Evolutionary conservation across 2,329 filamentous ascomycete species (phyloP).

Genomic region (Nemania bipapillata): DNA sequence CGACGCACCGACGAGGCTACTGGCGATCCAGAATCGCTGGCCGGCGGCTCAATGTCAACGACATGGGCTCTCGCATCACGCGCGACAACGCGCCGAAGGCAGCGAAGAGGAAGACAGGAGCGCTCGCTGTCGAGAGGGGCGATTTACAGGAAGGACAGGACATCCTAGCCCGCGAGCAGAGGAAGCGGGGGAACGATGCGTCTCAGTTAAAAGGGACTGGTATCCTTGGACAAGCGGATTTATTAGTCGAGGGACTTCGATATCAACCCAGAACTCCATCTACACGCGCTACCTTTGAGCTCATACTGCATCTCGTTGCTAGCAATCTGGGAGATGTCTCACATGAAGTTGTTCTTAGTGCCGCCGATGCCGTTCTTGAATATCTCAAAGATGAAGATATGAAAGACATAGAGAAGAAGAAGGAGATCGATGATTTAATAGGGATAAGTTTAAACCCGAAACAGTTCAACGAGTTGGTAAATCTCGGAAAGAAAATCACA

Average conservation of each 20-base stretch:
- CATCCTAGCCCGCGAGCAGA: slow-evolving; percentile 83
- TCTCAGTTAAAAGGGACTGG: slow-evolving; percentile 76
- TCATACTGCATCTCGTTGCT: slow-evolving; percentile 91
- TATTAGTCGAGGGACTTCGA: slow-evolving; percentile 87
- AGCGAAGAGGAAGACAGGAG: slow-evolving; percentile 73
- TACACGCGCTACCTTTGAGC: slow-evolving; percentile 91
- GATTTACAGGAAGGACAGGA: slow-evolving; percentile 82
- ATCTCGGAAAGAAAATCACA: slow-evolving; percentile 97
- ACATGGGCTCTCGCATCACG: slow-evolving; percentile 89
- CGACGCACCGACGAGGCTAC: slow-evolving; percentile 93
- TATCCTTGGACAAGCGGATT: slow-evolving; percentile 84
- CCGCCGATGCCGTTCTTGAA: slow-evolving; percentile 90
- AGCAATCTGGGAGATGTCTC: slow-evolving; percentile 91
- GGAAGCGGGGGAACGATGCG: slow-evolving; percentile 83
- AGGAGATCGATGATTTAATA: slow-evolving; percentile 92
- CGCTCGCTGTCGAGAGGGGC: slow-evolving; percentile 78
- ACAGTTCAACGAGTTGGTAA: slow-evolving; percentile 96
- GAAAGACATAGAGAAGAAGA: slow-evolving; percentile 98
- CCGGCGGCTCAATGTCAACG: slow-evolving; percentile 91
- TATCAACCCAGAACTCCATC: slow-evolving; percentile 92
- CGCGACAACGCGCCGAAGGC: slow-evolving; percentile 83
- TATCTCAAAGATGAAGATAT: slow-evolving; percentile 93
- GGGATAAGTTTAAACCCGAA: slow-evolving; percentile 85
- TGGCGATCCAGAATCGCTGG: slow-evolving; percentile 95
- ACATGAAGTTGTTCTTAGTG: slow-evolving; percentile 89